Conservation (phyloP, 2,329 filamentous ascomycete species). For the Penicillium concentricum region DNA sequence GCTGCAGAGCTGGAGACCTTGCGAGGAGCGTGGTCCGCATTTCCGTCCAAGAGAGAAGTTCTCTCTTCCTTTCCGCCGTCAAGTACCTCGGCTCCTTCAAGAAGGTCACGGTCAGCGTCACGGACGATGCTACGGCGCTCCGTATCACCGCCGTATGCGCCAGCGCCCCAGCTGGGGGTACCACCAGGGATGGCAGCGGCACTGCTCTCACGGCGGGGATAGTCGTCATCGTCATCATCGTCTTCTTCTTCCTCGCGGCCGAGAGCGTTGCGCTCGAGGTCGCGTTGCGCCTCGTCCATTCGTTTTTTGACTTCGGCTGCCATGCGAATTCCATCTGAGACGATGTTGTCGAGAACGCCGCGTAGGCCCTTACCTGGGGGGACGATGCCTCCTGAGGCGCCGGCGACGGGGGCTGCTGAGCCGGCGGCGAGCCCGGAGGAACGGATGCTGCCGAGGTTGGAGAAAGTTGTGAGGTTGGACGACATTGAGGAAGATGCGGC, state of each 20-base stretch:
- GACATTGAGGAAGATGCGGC: constrained; percentile 52
- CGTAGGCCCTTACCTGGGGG: constrained; percentile 72
- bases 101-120: constrained; percentile 66
- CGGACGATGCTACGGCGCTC: constrained; percentile 62
- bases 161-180: constrained; percentile 40
- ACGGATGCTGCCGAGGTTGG: constrained; percentile 60
- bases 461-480: constrained; percentile 81
- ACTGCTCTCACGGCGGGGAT: constrained; percentile 31
- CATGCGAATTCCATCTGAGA: constrained; percentile 94
- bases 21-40: constrained; percentile 1
- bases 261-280: constrained; percentile 79
- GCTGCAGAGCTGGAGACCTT: constrained; percentile 4
- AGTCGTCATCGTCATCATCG: constrained; percentile 67
- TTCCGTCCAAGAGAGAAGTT: constrained; percentile 29
- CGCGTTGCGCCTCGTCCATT: constrained; percentile 93
- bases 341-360: constrained; percentile 94
- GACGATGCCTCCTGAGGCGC: constrained; percentile 59
- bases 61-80: constrained; percentile 38
- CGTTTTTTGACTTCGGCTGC: constrained; percentile 86
- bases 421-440: constrained; percentile 41
- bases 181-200: constrained; percentile 33
- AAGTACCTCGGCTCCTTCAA: constrained; percentile 72
- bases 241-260: constrained; percentile 67
- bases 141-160: constrained; percentile 54
- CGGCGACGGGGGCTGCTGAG: constrained; percentile 44